A percentile compares a stretch with the other conserved stretches of the same genome.
These are phyloP conservation scores for Rutstroemia sp. DNA, from an alignment of 2,329 filamentous ascomycete genomes.

Conservation along the genomic window DNA sequence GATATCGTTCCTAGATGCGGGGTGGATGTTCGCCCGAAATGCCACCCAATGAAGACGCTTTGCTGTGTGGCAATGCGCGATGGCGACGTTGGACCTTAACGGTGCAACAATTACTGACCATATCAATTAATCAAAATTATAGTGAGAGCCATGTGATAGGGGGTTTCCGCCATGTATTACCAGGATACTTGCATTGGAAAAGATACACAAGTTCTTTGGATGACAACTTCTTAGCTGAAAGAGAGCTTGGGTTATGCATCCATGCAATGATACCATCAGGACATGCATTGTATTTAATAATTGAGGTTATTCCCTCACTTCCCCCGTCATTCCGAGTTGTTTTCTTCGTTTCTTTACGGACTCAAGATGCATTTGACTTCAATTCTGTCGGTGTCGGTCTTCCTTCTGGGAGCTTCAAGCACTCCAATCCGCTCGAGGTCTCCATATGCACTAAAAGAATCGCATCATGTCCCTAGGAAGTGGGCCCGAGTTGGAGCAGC, in stretches of 20 bases:
- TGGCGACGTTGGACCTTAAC: neutral
- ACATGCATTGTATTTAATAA: neutral
- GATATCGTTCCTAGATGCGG: neutral
- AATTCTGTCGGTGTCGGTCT: neutral
- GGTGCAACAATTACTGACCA: neutral
- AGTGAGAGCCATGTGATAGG: neutral
- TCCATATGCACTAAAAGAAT: slow-evolving; percentile 1
- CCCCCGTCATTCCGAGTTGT: neutral
- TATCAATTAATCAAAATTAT: neutral
- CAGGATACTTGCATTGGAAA: neutral
- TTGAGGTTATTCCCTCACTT: neutral
- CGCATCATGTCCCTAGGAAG: neutral
- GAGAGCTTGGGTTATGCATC: neutral
- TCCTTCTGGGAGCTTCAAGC: neutral
- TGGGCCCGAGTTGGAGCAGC: neutral
- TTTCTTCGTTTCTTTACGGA: neutral
- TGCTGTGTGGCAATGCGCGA: neutral
- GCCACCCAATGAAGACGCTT: neutral
- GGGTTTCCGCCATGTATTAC: neutral
- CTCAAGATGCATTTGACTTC: neutral
- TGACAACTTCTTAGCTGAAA: neutral
- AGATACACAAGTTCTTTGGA: neutral
- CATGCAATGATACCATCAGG: neutral
- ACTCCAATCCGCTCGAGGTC: slow-evolving; percentile 27
- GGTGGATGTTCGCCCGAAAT: neutral